Percentiles rank a stretch among this genome's conserved stretches.
These are phyloP conservation scores for Actinidia chinensis DNA, from an alignment of 179 eudicot species.

Conservation along the genomic window DNA sequence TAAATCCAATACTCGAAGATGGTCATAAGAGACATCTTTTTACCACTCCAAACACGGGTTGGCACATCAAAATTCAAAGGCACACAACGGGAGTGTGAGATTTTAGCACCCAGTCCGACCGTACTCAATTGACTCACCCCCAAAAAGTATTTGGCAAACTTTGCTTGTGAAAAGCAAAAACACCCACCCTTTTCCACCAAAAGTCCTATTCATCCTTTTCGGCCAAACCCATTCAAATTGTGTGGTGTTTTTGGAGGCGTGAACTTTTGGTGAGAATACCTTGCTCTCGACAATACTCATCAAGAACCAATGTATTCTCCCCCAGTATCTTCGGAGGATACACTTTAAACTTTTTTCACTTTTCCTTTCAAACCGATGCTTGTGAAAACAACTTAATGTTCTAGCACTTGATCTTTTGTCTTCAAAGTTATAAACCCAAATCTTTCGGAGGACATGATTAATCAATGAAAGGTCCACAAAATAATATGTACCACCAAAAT, in stretches of 20 bases:
- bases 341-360: slow-evolving; percentile 5
- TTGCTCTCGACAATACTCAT: too few relatives aligned
- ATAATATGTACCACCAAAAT: too few relatives aligned
- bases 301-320: too few relatives aligned
- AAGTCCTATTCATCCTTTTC: slow-evolving; percentile 22
- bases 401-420: slow-evolving; percentile 13
- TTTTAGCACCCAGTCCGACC: slow-evolving; percentile 14
- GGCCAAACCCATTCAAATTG: slow-evolving; percentile 16
- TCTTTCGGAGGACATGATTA: too few relatives aligned
- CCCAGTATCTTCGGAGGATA: neutral
- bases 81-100: slow-evolving; percentile 10
- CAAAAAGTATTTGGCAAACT: slow-evolving; percentile 16
- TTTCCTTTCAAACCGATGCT: slow-evolving; percentile 16
- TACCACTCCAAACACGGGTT: slow-evolving; percentile 6
- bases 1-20: slow-evolving; percentile 19
- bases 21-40: slow-evolving; percentile 16
- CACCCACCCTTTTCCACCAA: slow-evolving; percentile 16
- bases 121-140: slow-evolving; percentile 19
- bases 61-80: slow-evolving; percentile 18
- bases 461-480: too few relatives aligned
- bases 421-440: too few relatives aligned
- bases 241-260: neutral
- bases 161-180: slow-evolving; percentile 24
- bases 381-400: slow-evolving; percentile 6
- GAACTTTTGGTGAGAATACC: slow-evolving; percentile 5